A percentile compares a stretch with the other conserved stretches of the same genome.
Conservation (phyloP, 345 rosid species). For the Sonneratia alba region DNA sequence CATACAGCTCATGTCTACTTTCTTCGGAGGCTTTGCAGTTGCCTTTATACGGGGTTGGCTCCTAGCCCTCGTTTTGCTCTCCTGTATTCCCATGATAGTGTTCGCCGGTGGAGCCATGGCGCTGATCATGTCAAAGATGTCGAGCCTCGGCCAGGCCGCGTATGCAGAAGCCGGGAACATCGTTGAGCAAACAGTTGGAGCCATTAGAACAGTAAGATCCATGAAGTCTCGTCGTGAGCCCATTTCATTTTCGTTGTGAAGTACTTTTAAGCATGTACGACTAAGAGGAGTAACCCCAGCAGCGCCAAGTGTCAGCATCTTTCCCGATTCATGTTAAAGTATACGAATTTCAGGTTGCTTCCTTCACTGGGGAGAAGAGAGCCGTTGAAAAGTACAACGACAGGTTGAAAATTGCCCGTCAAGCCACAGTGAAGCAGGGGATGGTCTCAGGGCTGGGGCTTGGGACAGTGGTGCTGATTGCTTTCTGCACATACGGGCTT, state of each 20-base stretch:
- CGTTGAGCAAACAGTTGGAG: slow-evolving; percentile 78
- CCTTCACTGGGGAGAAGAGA: slow-evolving; percentile 80
- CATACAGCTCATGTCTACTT: slow-evolving; percentile 50
- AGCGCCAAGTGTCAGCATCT: background rate
- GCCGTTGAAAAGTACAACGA: slow-evolving; percentile 52
- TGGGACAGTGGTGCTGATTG: slow-evolving; percentile 33
- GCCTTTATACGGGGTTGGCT: slow-evolving; percentile 58
- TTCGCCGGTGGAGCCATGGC: slow-evolving; percentile 51
- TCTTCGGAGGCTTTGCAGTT: slow-evolving; percentile 53
- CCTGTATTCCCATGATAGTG: slow-evolving; percentile 56
- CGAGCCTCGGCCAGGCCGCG: slow-evolving; percentile 69
- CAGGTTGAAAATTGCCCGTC: slow-evolving; percentile 49
- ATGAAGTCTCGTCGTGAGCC: background rate
- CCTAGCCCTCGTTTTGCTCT: slow-evolving; percentile 39
- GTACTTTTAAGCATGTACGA: too few species aligned
- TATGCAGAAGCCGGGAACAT: slow-evolving; percentile 80
- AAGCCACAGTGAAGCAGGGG: slow-evolving; percentile 52
- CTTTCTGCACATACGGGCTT: slow-evolving; percentile 48
- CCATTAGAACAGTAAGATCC: slow-evolving; percentile 65
- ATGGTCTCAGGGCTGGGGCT: slow-evolving; percentile 61
- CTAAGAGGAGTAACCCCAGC: too few species aligned
- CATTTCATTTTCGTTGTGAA: background rate
- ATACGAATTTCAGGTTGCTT: slow-evolving; percentile 42
- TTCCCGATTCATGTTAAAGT: background rate
- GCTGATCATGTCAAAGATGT: slow-evolving; percentile 47